Evolutionary conservation across 116 monocot genomes (phyloP), one percentile per base, ranked within the genome.

Genomic region (Zostera marina): DNA sequence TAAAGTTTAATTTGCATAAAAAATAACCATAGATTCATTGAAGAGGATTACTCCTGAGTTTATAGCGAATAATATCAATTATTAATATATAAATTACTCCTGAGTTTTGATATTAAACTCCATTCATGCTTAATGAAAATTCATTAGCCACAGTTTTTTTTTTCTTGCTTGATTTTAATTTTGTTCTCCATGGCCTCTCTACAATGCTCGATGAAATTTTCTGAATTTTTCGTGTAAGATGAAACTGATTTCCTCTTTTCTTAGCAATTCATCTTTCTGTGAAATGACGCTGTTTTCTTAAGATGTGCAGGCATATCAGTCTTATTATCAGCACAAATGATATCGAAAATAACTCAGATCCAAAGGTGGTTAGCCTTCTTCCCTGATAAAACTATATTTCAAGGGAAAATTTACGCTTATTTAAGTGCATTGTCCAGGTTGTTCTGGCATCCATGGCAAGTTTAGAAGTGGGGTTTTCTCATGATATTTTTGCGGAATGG

Each of bases 381-480:
- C 42, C 63, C 41, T 40, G 42, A 22, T 14, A 16, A 16, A n/a
- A 43, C 25, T 14, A 55, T 38, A 38, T n/a, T 32, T 56, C n/a
- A 32, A 21, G n/a, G 20, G 60, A 7, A 60, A 23, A 9, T 60
- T 22, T 12, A 19, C 42, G 11, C 17, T 11, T 44, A 12, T 10
- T 42, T 9, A 44, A 60, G 5, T 9, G 5, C 63, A 15, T 73
- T 69, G 42, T 69, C 19, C 73, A 94, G 94, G 94, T 94, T 56
- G 79, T 94, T 80, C 55, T 94, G 53, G 79, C 88, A 79, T 94
- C 94, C 45, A 94, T 94, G 94, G 88, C 82, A 54, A 94, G 94
- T 69, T 48, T 94, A 62, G 94, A 94, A 64, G 77, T 88, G 42
- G 85, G 94, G 8, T 94, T 81, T 60, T 94, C 94, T 59, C 94